Conservation (phyloP, 2,329 filamentous ascomycete genomes). For the Raffaelea ambrosiae region DNA sequence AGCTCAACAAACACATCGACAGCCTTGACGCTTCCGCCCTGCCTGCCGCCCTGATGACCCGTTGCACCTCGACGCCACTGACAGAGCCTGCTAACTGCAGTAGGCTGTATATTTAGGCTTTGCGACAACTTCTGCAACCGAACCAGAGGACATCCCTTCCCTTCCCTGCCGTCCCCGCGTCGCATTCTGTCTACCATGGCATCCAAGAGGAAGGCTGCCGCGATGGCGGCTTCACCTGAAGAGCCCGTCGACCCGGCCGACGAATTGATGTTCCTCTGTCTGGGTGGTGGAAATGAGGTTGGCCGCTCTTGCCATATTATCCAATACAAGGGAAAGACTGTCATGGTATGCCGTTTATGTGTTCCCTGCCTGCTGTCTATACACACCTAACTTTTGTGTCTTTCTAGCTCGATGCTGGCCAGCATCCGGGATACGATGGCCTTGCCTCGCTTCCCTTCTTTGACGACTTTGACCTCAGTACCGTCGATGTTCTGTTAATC, state of each 20-base stretch:
- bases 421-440: constrained; percentile 93
- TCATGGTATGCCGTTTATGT: constrained; percentile 64
- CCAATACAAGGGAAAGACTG: constrained; percentile 98
- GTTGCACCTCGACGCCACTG: background rate
- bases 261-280: constrained; percentile 85
- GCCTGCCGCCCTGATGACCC: background rate
- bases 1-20: background rate
- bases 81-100: background rate
- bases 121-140: background rate
- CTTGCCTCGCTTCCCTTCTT: constrained; percentile 92
- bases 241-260: constrained; percentile 89
- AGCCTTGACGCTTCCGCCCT: background rate
- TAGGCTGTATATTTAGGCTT: background rate
- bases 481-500: constrained; percentile 91
- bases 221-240: constrained; percentile 62
- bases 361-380: background rate
- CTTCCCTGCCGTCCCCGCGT: background rate
- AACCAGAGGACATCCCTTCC: too few species aligned
- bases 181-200: constrained; percentile 61
- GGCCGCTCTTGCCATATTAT: constrained; percentile 96
- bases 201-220: constrained; percentile 81
- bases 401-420: constrained; percentile 81
- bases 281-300: constrained; percentile 95
- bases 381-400: background rate
- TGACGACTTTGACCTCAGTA: constrained; percentile 96